phyloP scores from a whole-genome alignment of 2,329 filamentous ascomycete genomes.

The Orbilia blumenaviensis region DNA sequence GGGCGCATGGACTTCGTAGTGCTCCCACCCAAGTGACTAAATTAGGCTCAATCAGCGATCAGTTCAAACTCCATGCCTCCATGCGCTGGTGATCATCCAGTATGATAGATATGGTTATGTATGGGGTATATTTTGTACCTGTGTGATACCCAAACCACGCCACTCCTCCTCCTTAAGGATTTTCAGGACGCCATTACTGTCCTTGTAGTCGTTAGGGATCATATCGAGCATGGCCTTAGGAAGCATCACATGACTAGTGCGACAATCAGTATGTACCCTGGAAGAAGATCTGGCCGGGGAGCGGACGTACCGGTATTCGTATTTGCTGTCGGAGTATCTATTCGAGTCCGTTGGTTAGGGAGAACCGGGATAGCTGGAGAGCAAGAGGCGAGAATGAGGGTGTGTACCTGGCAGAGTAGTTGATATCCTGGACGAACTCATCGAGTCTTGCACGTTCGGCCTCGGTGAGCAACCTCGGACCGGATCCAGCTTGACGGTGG shows the following conservation, averaged over 20 bases:
- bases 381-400: constrained; percentile 24
- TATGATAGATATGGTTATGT: constrained; percentile 10
- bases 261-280: neutral
- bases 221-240: constrained; percentile 98
- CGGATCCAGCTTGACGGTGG: constrained; percentile 65
- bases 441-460: constrained; percentile 83
- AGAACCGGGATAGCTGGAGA: neutral
- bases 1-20: constrained; percentile 98
- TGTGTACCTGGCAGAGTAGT: constrained; percentile 86
- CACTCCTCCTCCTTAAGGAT: constrained; percentile 98
- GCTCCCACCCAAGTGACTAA: constrained; percentile 82
- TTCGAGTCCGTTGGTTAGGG: neutral
- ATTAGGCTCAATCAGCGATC: constrained; percentile 8
- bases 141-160: constrained; percentile 95
- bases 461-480: constrained; percentile 79
- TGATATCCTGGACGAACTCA: constrained; percentile 90
- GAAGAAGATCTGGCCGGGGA: neutral
- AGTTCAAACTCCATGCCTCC: constrained; percentile 29
- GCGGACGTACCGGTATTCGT: constrained; percentile 76
- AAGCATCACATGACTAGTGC: constrained; percentile 80
- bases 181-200: constrained; percentile 88
- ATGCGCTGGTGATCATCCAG: neutral
- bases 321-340: constrained; percentile 92
- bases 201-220: constrained; percentile 92
- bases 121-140: constrained; percentile 68